Percentiles rank a stretch among this genome's conserved stretches.
Evolutionary conservation across 139 green algal genomes (phyloP).

Genomic region (Tetradesmus obliquus): DNA sequence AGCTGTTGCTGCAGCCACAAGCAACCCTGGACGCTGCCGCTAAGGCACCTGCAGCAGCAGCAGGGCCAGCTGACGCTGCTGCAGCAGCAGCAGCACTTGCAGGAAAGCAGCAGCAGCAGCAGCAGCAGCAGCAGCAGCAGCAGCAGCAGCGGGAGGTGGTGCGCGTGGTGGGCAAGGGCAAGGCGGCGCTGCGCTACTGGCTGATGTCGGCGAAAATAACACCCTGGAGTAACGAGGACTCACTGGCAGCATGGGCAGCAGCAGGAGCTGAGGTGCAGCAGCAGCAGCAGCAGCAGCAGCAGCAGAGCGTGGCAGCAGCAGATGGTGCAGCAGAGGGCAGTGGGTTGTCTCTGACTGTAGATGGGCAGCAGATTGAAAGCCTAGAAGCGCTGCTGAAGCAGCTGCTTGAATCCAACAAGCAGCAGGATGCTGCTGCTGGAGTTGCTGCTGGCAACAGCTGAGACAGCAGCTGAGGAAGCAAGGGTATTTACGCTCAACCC

Average conservation of each 20-base stretch:
- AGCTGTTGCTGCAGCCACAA: conserved; percentile 14
- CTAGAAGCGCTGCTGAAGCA: conserved; percentile 21
- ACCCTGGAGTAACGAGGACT: conserved; percentile 14
- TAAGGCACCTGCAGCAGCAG: neutral
- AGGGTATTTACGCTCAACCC: too few relatives aligned
- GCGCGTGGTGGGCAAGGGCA: neutral
- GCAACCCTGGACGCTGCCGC: neutral
- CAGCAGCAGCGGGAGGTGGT: neutral
- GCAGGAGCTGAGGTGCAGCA: conserved; percentile 4
- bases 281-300: neutral
- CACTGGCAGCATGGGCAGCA: neutral
- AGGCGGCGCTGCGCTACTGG: neutral
- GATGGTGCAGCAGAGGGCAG: neutral
- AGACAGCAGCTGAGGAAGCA: too few relatives aligned
- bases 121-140: conserved; percentile 16
- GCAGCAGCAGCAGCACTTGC: neutral
- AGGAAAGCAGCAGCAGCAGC: conserved; percentile 8
- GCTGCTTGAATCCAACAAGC: neutral
- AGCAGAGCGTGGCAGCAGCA: neutral
- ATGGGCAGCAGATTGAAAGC: conserved; percentile 4
- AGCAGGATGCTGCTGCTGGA: neutral
- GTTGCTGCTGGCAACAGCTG: neutral
- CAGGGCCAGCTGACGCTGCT: neutral
- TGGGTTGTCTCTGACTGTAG: conserved; percentile 1
- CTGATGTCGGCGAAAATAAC: neutral